These are phyloP conservation scores for Phytophthora aleatoria DNA, from an alignment of 352 stramenopile genomes.

Conservation along the genomic window DNA sequence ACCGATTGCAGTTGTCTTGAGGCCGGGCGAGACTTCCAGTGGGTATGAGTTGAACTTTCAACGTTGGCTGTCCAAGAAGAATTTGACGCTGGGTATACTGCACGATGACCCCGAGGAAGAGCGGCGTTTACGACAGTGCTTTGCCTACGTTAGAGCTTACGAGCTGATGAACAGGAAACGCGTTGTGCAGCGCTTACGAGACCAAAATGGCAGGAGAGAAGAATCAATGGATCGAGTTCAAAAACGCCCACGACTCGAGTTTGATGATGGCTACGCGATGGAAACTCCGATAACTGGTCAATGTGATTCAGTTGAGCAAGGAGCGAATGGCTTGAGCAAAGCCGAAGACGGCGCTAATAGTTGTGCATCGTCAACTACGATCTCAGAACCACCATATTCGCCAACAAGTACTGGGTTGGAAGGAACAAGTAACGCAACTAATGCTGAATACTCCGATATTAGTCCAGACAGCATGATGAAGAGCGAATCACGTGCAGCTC, in stretches of 20 bases:
- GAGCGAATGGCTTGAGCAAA: background rate
- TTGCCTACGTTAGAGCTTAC: background rate
- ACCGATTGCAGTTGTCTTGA: constrained; percentile 1
- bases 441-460: background rate
- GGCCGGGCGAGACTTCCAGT: background rate
- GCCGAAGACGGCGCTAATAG: background rate
- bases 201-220: background rate
- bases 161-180: background rate
- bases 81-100: background rate
- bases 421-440: too few relatives aligned
- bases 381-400: background rate
- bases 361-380: background rate
- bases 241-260: background rate
- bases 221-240: background rate
- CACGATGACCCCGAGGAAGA: background rate
- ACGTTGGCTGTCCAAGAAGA: background rate
- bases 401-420: too few relatives aligned
- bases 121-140: background rate
- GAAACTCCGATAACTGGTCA: background rate
- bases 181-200: background rate
- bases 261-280: background rate
- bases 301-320: background rate
- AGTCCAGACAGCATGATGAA: background rate
- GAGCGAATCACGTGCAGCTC: background rate
- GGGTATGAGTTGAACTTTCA: background rate